Evolutionary conservation across 805 yeast species (phyloP).

Genomic region (Candida adriatica): DNA sequence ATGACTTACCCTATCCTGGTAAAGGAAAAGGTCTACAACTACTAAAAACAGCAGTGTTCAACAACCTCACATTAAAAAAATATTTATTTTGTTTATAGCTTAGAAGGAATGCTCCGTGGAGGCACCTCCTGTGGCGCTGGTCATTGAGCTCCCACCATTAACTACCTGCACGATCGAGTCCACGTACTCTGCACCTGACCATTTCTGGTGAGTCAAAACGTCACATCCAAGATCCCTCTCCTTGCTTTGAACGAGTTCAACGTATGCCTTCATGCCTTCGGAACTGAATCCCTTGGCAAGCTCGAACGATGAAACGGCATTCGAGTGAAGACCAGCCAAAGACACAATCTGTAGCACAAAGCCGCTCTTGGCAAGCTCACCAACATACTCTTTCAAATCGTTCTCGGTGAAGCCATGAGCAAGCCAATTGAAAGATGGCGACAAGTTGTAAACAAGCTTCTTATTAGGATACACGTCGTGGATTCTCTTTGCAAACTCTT

Average conservation of each 20-base stretch:
- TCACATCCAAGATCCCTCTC: slow-evolving; percentile 43
- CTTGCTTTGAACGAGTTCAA: slow-evolving; percentile 40
- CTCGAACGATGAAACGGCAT: slow-evolving; percentile 46
- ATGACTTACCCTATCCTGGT: no score
- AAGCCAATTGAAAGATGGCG: slow-evolving; percentile 57
- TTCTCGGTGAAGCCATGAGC: slow-evolving; percentile 45
- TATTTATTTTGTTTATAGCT: no score
- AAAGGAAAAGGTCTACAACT: no score
- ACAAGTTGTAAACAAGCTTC: slow-evolving; percentile 52
- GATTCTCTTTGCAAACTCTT: slow-evolving; percentile 34
- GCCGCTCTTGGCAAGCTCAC: slow-evolving; percentile 49
- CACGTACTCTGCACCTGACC: slow-evolving; percentile 56
- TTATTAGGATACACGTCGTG: slow-evolving; percentile 42
- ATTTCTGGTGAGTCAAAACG: slow-evolving; percentile 51
- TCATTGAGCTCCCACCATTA: slow-evolving; percentile 12
- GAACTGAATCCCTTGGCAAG: slow-evolving; percentile 39
- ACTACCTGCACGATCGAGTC: slow-evolving; percentile 26
- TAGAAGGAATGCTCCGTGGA: slow-evolving; percentile 11
- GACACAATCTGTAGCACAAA: slow-evolving; percentile 55
- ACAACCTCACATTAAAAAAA: neutral
- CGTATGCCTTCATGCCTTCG: slow-evolving; percentile 57
- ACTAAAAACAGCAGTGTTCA: neutral
- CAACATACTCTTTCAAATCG: slow-evolving; percentile 41
- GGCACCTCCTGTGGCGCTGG: slow-evolving; percentile 14
- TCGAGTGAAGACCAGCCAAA: slow-evolving; percentile 51